Evolutionary conservation across 345 rosid species (phyloP), one percentile per base, ranked within the genome.

Genomic region (Fremontodendron californicum): DNA sequence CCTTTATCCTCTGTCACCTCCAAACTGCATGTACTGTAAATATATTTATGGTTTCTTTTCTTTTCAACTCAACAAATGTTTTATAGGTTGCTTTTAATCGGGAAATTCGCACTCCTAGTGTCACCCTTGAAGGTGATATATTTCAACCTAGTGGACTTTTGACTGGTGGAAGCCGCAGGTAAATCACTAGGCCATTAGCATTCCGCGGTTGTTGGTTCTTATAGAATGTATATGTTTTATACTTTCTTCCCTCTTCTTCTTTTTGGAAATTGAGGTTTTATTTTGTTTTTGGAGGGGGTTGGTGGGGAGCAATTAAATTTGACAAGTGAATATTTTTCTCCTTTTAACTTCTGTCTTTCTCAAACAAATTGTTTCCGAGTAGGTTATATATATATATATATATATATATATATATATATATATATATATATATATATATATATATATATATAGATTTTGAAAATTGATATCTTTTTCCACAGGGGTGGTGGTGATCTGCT

Each of bases 131-230:
- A 81, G 99, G 99, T 75, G 99, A 96, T 84, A 79, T 92, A 75
- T 96, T 92, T 82, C 96, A 93, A 84, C 98, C 99, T 75, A 91
- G 95, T 78, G 99, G 99, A 76, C 93, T 92, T 81, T 88, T 96
- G 75, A 93, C 98, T 48, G 99, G 99, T 80, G 98, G 99, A 78
- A 96, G 97, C 83, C 97, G 96, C 87, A 92, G 79, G 99, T 93
- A 84, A 77, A 78, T 69, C 29, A 19, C 74, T 64, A 69, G 42
- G 67, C 25, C 23, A 18, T 60, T 66, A 52, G 55, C 67, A 64
- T 79, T 40, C 12, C 45, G 15, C 3, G 7, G 35, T 71, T 76
- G 48, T 40, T 33, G 49, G 19, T 71, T 71, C 27, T 61, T 60
- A 4, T 6, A 13, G n/a, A 63, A 40, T 75, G 63, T 2, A 68